Percentiles rank a stretch among this genome's conserved stretches.
These are phyloP conservation scores for Jacaranda copaia DNA, from an alignment of 257 asterid genomes.

Conservation along the genomic window DNA sequence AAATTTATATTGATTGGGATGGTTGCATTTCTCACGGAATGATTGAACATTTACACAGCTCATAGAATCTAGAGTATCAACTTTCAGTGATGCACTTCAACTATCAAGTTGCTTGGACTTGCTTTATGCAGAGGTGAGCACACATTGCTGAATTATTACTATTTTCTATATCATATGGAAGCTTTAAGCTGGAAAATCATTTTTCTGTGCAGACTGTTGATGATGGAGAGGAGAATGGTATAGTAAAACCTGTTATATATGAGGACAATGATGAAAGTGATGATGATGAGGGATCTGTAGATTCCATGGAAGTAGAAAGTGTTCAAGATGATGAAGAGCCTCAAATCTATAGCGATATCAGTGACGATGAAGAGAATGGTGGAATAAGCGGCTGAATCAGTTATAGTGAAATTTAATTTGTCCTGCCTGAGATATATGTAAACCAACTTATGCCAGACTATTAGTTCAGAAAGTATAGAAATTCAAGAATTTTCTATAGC, in stretches of 20 bases:
- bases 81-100: conserved; percentile 60
- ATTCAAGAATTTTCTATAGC: not conserved
- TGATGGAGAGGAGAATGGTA: conserved; percentile 57
- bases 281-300: conserved; percentile 60
- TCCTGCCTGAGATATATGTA: conserved; percentile 35
- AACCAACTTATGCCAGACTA: not conserved
- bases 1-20: not conserved
- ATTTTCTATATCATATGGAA: conserved; percentile 9
- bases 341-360: conserved; percentile 49
- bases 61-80: conserved; percentile 88
- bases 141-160: conserved; percentile 1
- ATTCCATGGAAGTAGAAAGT: conserved; percentile 72
- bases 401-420: not conserved
- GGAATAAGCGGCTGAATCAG: conserved; percentile 52
- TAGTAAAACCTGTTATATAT: conserved; percentile 56
- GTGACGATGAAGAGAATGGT: conserved; percentile 55
- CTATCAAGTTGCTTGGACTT: conserved; percentile 80
- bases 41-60: conserved; percentile 62
- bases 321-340: conserved; percentile 57
- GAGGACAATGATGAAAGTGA: conserved; percentile 73
- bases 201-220: conserved; percentile 56
- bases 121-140: conserved; percentile 77
- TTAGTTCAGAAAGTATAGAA: conserved; percentile 18
- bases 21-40: not conserved
- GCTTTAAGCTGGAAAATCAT: not conserved